A percentile compares a stretch with the other conserved stretches of the same genome.
Conservation (phyloP, 768 basidiomycete species). For the Pilatotrama ljubarskyi region DNA sequence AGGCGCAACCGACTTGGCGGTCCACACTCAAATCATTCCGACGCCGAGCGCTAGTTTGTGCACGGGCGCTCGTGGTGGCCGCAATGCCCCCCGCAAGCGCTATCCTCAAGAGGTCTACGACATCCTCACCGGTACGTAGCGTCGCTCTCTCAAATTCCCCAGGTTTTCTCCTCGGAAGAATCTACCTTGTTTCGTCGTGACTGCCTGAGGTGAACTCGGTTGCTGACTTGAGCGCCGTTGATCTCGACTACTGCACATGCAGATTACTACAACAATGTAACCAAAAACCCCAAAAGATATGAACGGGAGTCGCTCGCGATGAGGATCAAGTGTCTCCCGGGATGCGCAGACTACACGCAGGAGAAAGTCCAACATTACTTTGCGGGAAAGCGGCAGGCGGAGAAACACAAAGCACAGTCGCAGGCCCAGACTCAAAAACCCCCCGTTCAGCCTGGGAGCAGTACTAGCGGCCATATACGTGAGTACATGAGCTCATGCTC, state of each 20-base stretch:
- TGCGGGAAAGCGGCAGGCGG: neutral
- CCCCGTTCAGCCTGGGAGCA: neutral
- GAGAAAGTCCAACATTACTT: slow-evolving; percentile 2
- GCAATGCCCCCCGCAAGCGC: slow-evolving; percentile 1
- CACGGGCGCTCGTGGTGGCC: neutral
- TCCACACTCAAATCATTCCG: neutral
- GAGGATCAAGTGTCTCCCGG: slow-evolving; percentile 1
- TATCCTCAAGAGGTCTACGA: slow-evolving; percentile 3
- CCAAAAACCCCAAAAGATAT: neutral
- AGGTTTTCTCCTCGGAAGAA: neutral
- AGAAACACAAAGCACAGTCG: neutral
- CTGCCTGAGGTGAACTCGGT: neutral
- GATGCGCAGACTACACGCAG: slow-evolving; percentile 15
- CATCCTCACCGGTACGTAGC: slow-evolving; percentile 8
- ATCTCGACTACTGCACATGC: neutral
- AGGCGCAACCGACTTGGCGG: neutral
- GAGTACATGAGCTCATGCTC: neutral
- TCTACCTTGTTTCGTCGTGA: neutral
- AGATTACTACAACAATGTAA: slow-evolving; percentile 5
- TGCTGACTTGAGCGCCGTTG: neutral
- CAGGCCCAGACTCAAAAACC: neutral
- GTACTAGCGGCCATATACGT: slow-evolving; percentile 14
- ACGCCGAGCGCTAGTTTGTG: neutral
- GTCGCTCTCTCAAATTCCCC: neutral
- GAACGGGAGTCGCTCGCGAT: neutral